A percentile compares a stretch with the other conserved stretches of the same genome.
Conservation (phyloP, 2,329 filamentous ascomycete genomes). For the Alternaria solani region DNA sequence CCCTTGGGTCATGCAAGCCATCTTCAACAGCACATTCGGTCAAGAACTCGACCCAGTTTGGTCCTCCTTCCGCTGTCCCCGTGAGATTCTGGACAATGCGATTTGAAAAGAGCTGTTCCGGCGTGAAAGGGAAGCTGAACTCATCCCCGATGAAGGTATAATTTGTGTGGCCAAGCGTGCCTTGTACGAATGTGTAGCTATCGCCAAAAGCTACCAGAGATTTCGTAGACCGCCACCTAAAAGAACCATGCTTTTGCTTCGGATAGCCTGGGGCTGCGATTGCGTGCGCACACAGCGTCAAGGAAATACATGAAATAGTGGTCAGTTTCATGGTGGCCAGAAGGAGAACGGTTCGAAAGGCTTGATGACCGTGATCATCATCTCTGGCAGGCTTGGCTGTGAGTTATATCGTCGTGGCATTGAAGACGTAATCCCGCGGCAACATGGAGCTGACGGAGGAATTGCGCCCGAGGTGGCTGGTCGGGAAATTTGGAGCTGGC, state of each 20-base stretch:
- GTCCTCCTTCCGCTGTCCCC: constrained; percentile 58
- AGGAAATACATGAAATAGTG: constrained; percentile 1
- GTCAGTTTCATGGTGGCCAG: constrained; percentile 21
- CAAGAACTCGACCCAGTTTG: constrained; percentile 64
- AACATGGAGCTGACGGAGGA: constrained; percentile 5
- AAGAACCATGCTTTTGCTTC: constrained; percentile 4
- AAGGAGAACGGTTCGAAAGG: background rate
- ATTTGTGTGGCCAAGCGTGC: constrained; percentile 59
- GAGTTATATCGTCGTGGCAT: background rate
- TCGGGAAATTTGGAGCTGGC: constrained; percentile 3
- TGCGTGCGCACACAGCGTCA: constrained; percentile 5
- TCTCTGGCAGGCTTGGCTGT: background rate
- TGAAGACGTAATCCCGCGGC: background rate
- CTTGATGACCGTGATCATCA: background rate
- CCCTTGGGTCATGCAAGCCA: constrained; percentile 54
- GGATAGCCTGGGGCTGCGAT: constrained; percentile 8
- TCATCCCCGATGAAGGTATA: constrained; percentile 65
- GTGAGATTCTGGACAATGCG: constrained; percentile 63
- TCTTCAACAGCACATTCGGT: constrained; percentile 60
- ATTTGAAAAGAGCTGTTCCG: constrained; percentile 55
- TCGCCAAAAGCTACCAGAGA: constrained; percentile 58
- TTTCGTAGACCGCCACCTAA: constrained; percentile 30
- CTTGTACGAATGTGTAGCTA: constrained; percentile 64
- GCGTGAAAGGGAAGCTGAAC: constrained; percentile 57
- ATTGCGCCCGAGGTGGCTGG: constrained; percentile 6